Base-by-base conservation (phyloP, 106 monocot genomes). In the Phalaenopsis aphrodite region DNA sequence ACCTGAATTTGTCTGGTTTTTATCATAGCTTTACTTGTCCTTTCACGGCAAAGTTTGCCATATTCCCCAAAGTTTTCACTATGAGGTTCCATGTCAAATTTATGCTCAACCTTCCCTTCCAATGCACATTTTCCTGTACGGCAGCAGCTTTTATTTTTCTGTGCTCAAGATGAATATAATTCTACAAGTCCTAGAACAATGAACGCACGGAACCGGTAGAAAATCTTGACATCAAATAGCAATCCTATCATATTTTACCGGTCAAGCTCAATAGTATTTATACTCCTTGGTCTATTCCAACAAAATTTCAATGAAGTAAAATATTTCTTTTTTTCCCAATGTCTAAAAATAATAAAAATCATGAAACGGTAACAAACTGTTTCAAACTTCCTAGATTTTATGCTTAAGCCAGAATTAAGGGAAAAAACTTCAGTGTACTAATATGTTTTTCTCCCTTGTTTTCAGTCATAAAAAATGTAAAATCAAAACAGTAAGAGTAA, bases 31-130 rank as follows among this genome's bases (percentile, higher is more conserved):
- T 89, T 94, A 42, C 86, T 89, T 73, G 94, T 94, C 79, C 98
- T 98, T 85, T 98, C 98, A 81, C 94, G 94, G 82, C 94, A 94
- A 68, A 98, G 82, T 83, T 89, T 98, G 8, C 94, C 88, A 84
- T 98, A 98, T 12, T 90, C 83, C 39, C 66, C 82, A 78, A 92
- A 89, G 83, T 94, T 94, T 48, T 98, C 98, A 85, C 91, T 91
- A 81, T 98, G 98, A 55, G 90, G 98, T 56, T 98, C 90, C 98
- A 98, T 98, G 76, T 98, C 98, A 89, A 98, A 98, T 78, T 98
- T 98, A 83, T 94, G 92, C 75, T 94, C 98, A 42, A 98, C 91
- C 75, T 94, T 98, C 46, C 98, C 98, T 87, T 98, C 98, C 82
- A 94, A 39, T 82, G 89, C 75, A 83, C 88, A 86, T 79, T 83